Evolutionary conservation across 306 rosid genomes (phyloP).

Genomic region (Vigna nakashimae): DNA sequence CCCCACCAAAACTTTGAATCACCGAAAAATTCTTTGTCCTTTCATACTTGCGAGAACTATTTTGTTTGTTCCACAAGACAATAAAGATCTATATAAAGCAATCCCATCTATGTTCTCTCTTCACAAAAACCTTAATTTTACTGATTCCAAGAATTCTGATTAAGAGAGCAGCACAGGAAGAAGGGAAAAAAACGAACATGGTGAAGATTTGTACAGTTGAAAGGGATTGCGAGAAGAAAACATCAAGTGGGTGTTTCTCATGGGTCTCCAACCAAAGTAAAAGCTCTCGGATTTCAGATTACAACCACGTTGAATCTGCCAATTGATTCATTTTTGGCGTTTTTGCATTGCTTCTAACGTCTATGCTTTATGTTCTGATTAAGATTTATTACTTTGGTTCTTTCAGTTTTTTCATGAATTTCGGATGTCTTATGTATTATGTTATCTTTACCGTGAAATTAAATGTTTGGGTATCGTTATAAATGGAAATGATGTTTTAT

Average conservation of each 20-base stretch:
- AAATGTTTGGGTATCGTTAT: no score
- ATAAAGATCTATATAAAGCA: conserved; percentile 10
- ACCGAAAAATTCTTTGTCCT: background rate
- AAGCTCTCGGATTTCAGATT: conserved; percentile 22
- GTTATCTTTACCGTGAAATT: background rate
- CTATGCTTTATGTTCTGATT: background rate
- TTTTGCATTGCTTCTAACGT: background rate
- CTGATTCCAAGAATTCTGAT: background rate
- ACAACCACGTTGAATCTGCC: background rate
- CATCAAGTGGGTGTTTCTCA: conserved; percentile 53
- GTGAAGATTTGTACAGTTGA: background rate
- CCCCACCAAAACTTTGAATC: background rate
- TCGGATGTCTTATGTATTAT: background rate
- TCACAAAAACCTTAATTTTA: background rate
- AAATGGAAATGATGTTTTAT: no score
- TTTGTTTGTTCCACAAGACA: conserved; percentile 28
- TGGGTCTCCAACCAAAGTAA: conserved; percentile 40
- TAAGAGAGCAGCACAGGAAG: background rate
- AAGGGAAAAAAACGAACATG: conserved; percentile 34
- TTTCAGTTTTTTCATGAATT: background rate
- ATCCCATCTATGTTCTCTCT: background rate
- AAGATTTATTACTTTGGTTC: background rate
- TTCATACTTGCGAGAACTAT: background rate
- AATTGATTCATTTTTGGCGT: background rate
- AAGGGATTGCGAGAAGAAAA: background rate